Conservation (phyloP, 495 filamentous ascomycete species). For the Articulospora tetracladia region DNA sequence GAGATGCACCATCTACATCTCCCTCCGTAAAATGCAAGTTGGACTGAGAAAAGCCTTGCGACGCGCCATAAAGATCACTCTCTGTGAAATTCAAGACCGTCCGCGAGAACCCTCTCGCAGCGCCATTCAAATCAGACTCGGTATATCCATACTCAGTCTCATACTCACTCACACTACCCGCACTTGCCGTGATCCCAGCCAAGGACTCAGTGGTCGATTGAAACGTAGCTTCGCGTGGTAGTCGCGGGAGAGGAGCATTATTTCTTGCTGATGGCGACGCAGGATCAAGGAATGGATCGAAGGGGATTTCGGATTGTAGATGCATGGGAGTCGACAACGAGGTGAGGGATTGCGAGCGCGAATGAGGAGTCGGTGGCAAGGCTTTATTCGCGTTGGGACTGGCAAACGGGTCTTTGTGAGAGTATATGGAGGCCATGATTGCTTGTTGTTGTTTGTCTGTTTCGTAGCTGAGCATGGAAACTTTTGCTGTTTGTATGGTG, state of each 20-base stretch:
- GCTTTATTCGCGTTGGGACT: neutral
- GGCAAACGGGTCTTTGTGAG: neutral
- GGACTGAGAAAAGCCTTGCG: too few relatives aligned
- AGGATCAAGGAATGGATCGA: neutral
- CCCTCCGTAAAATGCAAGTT: neutral
- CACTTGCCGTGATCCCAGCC: neutral
- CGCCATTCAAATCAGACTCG: neutral
- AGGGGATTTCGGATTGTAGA: neutral
- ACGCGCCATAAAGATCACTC: neutral
- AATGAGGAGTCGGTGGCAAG: neutral
- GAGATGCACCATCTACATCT: neutral
- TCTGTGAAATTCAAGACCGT: neutral
- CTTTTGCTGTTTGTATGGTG: too few relatives aligned
- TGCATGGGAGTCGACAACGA: neutral
- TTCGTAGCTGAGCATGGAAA: neutral
- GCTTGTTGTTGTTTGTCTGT: neutral
- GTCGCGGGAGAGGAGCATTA: neutral
- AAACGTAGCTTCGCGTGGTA: neutral
- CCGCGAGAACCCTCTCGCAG: neutral
- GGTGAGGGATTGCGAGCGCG: neutral
- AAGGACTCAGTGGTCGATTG: neutral
- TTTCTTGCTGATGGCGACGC: neutral
- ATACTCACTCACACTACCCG: neutral
- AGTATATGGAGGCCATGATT: neutral
- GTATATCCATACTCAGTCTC: neutral